Percentiles rank a stretch among this genome's conserved stretches.
These are phyloP conservation scores for Fomitopsis pulvina DNA, from an alignment of 768 basidiomycete genomes.

Conservation along the genomic window DNA sequence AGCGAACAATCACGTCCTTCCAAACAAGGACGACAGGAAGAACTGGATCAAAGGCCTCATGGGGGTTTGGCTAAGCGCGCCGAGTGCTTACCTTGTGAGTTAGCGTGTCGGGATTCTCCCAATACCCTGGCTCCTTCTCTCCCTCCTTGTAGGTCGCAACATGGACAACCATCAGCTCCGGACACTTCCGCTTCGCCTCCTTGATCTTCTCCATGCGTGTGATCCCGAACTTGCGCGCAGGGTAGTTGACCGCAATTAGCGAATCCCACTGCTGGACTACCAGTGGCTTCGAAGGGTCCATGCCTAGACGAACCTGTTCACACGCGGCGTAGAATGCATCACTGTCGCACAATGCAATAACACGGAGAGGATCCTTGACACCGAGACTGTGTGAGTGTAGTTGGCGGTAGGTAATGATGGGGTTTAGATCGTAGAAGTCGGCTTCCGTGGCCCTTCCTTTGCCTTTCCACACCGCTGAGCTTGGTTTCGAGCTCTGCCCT, in stretches of 20 bases:
- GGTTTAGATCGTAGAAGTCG: slow-evolving; percentile 57
- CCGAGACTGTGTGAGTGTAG: slow-evolving; percentile 62
- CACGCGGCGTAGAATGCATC: slow-evolving; percentile 83
- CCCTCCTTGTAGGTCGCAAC: slow-evolving; percentile 94
- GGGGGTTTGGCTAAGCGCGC: too few species aligned
- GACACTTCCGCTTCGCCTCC: slow-evolving; percentile 83
- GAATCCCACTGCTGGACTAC: slow-evolving; percentile 87
- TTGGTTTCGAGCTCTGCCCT: slow-evolving; percentile 1
- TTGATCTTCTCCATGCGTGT: slow-evolving; percentile 82
- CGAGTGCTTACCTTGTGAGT: slow-evolving; percentile 91
- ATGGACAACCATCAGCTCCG: slow-evolving; percentile 79
- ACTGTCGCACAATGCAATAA: slow-evolving; percentile 88
- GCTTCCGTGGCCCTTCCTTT: slow-evolving; percentile 39
- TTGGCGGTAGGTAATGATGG: slow-evolving; percentile 75
- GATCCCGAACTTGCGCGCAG: slow-evolving; percentile 88
- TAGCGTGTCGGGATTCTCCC: slow-evolving; percentile 80
- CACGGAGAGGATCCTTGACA: slow-evolving; percentile 70
- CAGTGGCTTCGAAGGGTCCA: slow-evolving; percentile 56
- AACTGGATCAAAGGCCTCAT: too few species aligned
- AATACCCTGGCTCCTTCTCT: slow-evolving; percentile 81
- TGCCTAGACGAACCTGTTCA: slow-evolving; percentile 74
- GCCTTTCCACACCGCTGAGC: slow-evolving; percentile 40
- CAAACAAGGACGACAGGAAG: neutral
- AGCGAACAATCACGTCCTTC: too few species aligned
- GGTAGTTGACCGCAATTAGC: slow-evolving; percentile 93